These are phyloP conservation scores for Diversispora eburnea DNA, from an alignment of 192 early-diverging fungal genomes.

Conservation along the genomic window DNA sequence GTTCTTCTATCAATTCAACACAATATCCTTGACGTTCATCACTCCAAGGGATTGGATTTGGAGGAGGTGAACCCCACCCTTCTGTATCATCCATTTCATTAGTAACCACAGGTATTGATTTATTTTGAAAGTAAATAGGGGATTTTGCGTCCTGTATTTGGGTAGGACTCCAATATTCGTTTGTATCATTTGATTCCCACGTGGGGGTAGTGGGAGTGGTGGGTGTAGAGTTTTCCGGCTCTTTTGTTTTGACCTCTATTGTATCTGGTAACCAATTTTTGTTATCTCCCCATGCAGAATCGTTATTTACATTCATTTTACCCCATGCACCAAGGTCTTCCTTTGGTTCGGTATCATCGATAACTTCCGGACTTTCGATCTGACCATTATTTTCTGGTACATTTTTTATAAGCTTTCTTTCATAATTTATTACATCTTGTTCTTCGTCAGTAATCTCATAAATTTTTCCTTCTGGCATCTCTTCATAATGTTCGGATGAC, in stretches of 20 bases:
- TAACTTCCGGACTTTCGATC: background rate
- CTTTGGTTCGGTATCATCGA: background rate
- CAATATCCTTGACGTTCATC: slow-evolving; percentile 33
- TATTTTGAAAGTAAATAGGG: slow-evolving; percentile 20
- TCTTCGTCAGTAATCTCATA: too few relatives aligned
- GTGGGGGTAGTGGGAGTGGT: background rate
- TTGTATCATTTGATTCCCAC: background rate
- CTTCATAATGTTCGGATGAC: too few relatives aligned
- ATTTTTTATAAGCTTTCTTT: background rate
- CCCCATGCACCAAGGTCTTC: slow-evolving; percentile 14
- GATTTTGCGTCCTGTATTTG: slow-evolving; percentile 17
- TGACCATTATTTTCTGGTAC: background rate
- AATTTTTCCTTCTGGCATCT: too few relatives aligned
- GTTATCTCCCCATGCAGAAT: slow-evolving; percentile 12
- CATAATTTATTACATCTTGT: background rate
- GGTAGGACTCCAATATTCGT: background rate
- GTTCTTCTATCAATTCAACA: slow-evolving; percentile 31
- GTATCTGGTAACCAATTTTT: slow-evolving; percentile 20
- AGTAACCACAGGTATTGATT: background rate
- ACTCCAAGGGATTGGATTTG: slow-evolving; percentile 28
- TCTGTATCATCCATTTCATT: slow-evolving; percentile 19
- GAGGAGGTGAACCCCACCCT: slow-evolving; percentile 33
- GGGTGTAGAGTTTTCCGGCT: background rate
- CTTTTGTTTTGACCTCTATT: too few relatives aligned
- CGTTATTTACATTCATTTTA: background rate